Conservation (phyloP, 179 eudicot genomes). For the Camellia oleifera region DNA sequence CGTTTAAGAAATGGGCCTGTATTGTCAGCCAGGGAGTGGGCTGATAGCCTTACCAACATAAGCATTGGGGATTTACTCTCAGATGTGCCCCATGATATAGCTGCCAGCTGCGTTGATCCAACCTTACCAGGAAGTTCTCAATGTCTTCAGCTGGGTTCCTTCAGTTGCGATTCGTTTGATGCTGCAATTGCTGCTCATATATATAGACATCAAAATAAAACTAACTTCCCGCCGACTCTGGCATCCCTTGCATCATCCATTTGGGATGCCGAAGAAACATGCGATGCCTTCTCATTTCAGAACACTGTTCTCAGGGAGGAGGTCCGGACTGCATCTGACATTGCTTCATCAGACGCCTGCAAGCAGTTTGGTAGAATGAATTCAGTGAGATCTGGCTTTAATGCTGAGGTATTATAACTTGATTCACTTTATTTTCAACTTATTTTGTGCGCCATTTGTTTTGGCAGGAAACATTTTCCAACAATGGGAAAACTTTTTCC, state of each 20-base stretch:
- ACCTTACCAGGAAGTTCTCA: conserved; percentile 32
- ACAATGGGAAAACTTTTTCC: no score
- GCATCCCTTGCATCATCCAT: conserved; percentile 57
- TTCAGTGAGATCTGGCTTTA: neutral
- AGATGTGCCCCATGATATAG: conserved; percentile 42
- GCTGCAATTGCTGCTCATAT: conserved; percentile 98
- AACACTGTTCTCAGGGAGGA: conserved; percentile 17
- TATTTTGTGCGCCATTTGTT: no score
- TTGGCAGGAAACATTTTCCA: no score
- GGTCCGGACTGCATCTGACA: conserved; percentile 8
- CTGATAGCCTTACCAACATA: conserved; percentile 78
- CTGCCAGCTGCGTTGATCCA: conserved; percentile 32
- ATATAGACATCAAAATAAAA: conserved; percentile 45
- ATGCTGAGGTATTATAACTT: neutral
- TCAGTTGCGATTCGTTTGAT: conserved; percentile 89
- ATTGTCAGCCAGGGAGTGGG: conserved; percentile 68
- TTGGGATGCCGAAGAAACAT: conserved; percentile 97
- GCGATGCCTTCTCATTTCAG: conserved; percentile 88
- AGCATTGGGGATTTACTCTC: conserved; percentile 65
- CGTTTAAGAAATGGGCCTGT: conserved; percentile 28
- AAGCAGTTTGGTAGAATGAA: conserved; percentile 6
- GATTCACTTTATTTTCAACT: neutral
- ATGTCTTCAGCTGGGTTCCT: conserved; percentile 49
- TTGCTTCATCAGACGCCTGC: conserved; percentile 1
- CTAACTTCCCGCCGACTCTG: conserved; percentile 32